Base-by-base conservation (phyloP, 2,329 filamentous ascomycete genomes). In the Berkeleyomyces rouxiae region DNA sequence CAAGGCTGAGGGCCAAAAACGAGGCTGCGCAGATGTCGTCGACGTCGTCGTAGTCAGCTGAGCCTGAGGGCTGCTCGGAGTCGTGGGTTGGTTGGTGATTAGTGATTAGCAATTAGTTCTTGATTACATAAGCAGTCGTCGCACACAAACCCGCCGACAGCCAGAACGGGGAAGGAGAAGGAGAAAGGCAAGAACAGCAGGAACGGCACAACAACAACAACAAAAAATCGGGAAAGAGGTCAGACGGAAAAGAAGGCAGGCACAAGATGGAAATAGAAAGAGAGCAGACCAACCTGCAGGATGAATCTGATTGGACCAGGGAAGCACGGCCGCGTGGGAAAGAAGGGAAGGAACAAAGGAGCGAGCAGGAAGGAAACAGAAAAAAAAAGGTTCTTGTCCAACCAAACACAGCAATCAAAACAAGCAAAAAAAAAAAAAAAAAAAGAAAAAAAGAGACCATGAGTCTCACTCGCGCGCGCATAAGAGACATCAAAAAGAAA, bases 361-460 rank as follows among this genome's bases (percentile, higher is more conserved):
- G 7, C n/a, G 23, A n/a, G 11, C n/a, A 44, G 57, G 23, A 59
- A 58, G 33, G 40, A 13, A n/a, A 43, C 37, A 49, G 59, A 53
- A 58, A 13, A n/a, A 16, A 47, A 53, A 33, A n/a, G 13, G 47
- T 23, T 23, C 23, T 23, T 23, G 23, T 2, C 23, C 23, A 23
- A 23, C 23, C 23, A 53, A 47, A n/a, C 57, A 10, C n/a, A n/a
- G 16, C 57, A 37, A 11, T 33, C 16, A 33, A 46, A 37, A 59
- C 7, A 59, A 59, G 4, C 5, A 43, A 46, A 43, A 46, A 5
- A 16, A 31, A 66, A 63, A 67, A 46, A 60, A 47, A 65, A 65
- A 36, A 42, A 60, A 53, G 47, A 44, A 47, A 61, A 46, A 61
- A 59, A 9, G 5, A 44, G 31, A 23, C 11, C n/a, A 49, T 16